Conservation (phyloP, 2,329 filamentous ascomycete species). For the Blastomyces gilchristii region DNA sequence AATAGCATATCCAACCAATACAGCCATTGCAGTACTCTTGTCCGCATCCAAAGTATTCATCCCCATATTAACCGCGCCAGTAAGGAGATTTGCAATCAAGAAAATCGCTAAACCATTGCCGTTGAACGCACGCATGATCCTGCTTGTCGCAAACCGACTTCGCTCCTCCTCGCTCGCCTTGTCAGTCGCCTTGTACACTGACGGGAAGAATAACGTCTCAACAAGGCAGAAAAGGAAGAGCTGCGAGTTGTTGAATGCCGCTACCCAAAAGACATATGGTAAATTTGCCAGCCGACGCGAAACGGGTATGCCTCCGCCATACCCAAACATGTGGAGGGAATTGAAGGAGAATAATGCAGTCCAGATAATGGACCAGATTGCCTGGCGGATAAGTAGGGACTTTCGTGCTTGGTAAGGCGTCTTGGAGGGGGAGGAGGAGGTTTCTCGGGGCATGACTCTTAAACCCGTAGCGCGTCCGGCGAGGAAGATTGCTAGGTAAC, state of each 20-base stretch:
- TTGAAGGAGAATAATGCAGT: conserved; percentile 56
- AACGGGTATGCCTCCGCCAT: conserved; percentile 55
- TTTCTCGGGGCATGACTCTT: conserved; percentile 59
- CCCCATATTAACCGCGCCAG: conserved; percentile 79
- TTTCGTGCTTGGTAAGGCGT: conserved; percentile 38
- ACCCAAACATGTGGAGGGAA: conserved; percentile 58
- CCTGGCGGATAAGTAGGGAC: conserved; percentile 54
- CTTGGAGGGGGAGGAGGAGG: conserved; percentile 34
- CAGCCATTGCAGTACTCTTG: conserved; percentile 55
- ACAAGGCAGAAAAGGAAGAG: conserved; percentile 66
- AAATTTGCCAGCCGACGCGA: conserved; percentile 87
- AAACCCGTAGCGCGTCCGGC: conserved; percentile 77
- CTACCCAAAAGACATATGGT: conserved; percentile 85
- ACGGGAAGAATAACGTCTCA: conserved; percentile 69
- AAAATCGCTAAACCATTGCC: conserved; percentile 80
- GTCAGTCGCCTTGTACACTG: conserved; percentile 50
- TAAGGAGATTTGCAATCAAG: conserved; percentile 76
- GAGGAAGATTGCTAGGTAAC: conserved; percentile 91
- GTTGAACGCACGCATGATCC: conserved; percentile 74
- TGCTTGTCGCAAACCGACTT: conserved; percentile 62
- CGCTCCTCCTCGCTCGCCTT: conserved; percentile 52
- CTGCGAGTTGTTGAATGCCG: conserved; percentile 82
- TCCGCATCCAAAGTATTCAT: conserved; percentile 68
- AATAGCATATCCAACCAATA: conserved; percentile 63
- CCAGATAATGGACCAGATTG: conserved; percentile 58